A percentile compares a stretch with the other conserved stretches of the same genome.
These are phyloP conservation scores for Aspergillus sp. DNA, from an alignment of 2,329 filamentous ascomycete species.

Conservation along the genomic window DNA sequence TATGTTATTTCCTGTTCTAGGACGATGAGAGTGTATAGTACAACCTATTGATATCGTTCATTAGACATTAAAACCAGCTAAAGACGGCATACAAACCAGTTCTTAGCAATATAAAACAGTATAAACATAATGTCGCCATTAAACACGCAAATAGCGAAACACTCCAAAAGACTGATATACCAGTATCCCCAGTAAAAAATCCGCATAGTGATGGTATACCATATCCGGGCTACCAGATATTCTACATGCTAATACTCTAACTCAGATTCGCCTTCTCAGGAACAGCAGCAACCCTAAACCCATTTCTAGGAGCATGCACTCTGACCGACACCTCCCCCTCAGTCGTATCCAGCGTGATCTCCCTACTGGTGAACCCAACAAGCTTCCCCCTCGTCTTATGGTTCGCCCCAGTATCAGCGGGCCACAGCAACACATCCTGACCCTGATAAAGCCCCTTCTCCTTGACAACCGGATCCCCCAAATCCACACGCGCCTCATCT, in stretches of 20 bases:
- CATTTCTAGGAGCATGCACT: slow-evolving; percentile 7
- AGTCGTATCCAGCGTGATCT: slow-evolving; percentile 5
- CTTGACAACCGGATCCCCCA: neutral
- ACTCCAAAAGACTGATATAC: too few relatives aligned
- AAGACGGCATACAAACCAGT: too few relatives aligned
- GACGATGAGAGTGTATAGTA: too few relatives aligned
- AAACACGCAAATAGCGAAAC: too few relatives aligned
- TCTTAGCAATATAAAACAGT: too few relatives aligned
- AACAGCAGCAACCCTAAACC: neutral
- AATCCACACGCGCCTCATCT: neutral
- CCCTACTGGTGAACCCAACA: neutral
- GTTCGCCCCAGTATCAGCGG: neutral
- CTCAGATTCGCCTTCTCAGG: neutral
- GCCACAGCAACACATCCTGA: slow-evolving; percentile 5
- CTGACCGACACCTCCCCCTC: slow-evolving; percentile 3
- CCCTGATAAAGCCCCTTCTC: neutral
- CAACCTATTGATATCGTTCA: too few relatives aligned
- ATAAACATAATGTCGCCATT: too few relatives aligned
- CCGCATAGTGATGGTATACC: too few relatives aligned
- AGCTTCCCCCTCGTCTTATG: neutral
- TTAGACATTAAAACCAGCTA: too few relatives aligned
- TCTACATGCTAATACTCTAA: neutral
- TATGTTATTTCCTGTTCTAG: too few relatives aligned
- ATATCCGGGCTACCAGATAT: too few relatives aligned
- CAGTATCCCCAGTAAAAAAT: too few relatives aligned